Evolutionary conservation across 2,329 filamentous ascomycete species (phyloP).

Genomic region (Tetracladium maxilliforme): DNA sequence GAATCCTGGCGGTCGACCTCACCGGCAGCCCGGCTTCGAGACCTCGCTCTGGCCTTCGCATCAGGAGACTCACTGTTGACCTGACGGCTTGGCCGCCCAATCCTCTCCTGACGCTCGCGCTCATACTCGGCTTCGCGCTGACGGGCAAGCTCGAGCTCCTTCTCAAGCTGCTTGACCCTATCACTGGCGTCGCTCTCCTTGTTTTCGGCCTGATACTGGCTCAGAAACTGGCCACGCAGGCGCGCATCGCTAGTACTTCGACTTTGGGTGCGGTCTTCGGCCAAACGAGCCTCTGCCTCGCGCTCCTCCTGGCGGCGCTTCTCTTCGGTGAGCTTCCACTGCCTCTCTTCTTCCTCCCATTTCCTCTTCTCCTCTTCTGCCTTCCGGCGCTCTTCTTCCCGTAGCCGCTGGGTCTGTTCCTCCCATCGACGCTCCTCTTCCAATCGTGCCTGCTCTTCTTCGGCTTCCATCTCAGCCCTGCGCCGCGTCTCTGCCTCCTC

Average conservation of each 20-base stretch:
- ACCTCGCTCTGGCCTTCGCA: slow-evolving; percentile 10
- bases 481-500: slow-evolving; percentile 35
- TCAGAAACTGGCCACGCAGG: slow-evolving; percentile 71
- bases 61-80: slow-evolving; percentile 12
- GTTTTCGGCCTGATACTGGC: slow-evolving; percentile 65
- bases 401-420: slow-evolving; percentile 42
- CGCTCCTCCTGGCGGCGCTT: slow-evolving; percentile 56
- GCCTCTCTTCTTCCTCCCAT: slow-evolving; percentile 64
- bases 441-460: slow-evolving; percentile 44
- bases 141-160: slow-evolving; percentile 51
- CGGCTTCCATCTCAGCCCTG: slow-evolving; percentile 30
- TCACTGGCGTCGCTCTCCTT: slow-evolving; percentile 37
- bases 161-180: slow-evolving; percentile 69
- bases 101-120: slow-evolving; percentile 37
- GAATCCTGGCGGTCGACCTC: slow-evolving; percentile 24
- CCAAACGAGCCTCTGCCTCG: slow-evolving; percentile 52
- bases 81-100: slow-evolving; percentile 9
- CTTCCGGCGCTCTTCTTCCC: slow-evolving; percentile 41
- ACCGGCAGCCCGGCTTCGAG: slow-evolving; percentile 8
- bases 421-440: slow-evolving; percentile 56
- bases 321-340: slow-evolving; percentile 67
- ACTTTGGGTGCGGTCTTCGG: slow-evolving; percentile 48
- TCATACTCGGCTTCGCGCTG: slow-evolving; percentile 52
- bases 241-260: slow-evolving; percentile 48
- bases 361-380: slow-evolving; percentile 54